These are phyloP conservation scores for Cladosporium sp. DNA, from an alignment of 2,329 filamentous ascomycete genomes.

Conservation along the genomic window DNA sequence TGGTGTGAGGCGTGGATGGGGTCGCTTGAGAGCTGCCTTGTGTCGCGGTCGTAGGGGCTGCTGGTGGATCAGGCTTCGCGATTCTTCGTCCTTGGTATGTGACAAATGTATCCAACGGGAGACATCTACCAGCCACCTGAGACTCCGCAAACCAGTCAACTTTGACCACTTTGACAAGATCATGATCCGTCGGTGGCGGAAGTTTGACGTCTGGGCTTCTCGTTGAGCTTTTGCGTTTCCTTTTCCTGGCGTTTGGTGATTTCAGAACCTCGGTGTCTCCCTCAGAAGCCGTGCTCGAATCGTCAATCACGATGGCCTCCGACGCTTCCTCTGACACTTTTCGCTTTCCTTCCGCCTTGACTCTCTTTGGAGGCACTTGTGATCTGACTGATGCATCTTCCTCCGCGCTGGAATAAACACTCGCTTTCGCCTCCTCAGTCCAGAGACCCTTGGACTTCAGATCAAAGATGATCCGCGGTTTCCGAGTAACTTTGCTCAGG, in stretches of 20 bases:
- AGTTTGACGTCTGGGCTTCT: neutral
- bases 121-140: slow-evolving; percentile 33
- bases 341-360: slow-evolving; percentile 6
- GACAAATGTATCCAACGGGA: slow-evolving; percentile 45
- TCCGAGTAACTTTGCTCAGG: slow-evolving; percentile 65
- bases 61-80: neutral
- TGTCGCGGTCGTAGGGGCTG: neutral
- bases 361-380: slow-evolving; percentile 1
- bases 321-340: neutral
- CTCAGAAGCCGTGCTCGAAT: slow-evolving; percentile 33
- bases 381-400: neutral
- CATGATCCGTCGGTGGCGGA: neutral
- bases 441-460: slow-evolving; percentile 60
- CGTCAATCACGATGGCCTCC: slow-evolving; percentile 18
- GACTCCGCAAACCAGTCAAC: slow-evolving; percentile 50
- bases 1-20: neutral
- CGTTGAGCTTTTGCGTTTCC: neutral
- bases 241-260: neutral
- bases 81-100: slow-evolving; percentile 45
- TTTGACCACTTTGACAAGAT: slow-evolving; percentile 43
- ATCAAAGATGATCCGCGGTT: slow-evolving; percentile 69
- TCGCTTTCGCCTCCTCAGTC: slow-evolving; percentile 44
- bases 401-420: neutral
- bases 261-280: neutral
- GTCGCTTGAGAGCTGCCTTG: neutral